Percentiles rank a stretch among this genome's conserved stretches.
Evolutionary conservation across 129 eudicot species (phyloP).

Genomic region (Pulicaria dysenterica): DNA sequence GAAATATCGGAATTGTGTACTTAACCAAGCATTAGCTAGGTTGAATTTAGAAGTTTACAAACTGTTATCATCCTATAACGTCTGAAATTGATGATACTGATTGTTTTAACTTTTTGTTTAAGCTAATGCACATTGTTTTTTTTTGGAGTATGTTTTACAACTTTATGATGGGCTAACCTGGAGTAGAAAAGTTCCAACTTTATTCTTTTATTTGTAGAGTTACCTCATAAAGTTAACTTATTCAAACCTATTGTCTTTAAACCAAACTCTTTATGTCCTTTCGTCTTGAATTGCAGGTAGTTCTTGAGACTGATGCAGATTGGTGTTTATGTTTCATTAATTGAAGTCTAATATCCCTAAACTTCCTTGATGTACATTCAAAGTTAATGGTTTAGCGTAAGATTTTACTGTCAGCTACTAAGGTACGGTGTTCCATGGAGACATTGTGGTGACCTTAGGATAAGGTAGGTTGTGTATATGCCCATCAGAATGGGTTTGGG

Average conservation of each 20-base stretch:
- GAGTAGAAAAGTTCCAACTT: background rate
- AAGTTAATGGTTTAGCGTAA: background rate
- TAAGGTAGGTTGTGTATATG: constrained; percentile 26
- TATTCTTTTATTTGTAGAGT: background rate
- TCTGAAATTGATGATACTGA: background rate
- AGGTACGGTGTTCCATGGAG: constrained; percentile 7
- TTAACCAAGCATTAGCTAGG: background rate
- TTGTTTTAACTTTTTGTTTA: background rate
- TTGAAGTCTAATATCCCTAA: constrained; percentile 28
- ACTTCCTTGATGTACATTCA: background rate
- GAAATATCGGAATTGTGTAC: background rate
- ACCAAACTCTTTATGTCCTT: constrained; percentile 5
- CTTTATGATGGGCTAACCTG: background rate
- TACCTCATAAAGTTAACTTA: background rate
- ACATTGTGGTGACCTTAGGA: constrained; percentile 12
- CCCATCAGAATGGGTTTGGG: constrained; percentile 45
- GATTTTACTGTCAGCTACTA: background rate
- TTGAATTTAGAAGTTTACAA: constrained; percentile 1
- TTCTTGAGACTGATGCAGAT: constrained; percentile 28
- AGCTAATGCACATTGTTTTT: background rate
- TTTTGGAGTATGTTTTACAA: constrained; percentile 12
- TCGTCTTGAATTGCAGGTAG: constrained; percentile 24
- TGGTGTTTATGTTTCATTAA: constrained; percentile 15
- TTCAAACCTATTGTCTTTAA: background rate
- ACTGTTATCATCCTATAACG: constrained; percentile 6